These are phyloP conservation scores for Ceratobasidium sp. DNA, from an alignment of 1,284 basidiomycete species.

Conservation along the genomic window DNA sequence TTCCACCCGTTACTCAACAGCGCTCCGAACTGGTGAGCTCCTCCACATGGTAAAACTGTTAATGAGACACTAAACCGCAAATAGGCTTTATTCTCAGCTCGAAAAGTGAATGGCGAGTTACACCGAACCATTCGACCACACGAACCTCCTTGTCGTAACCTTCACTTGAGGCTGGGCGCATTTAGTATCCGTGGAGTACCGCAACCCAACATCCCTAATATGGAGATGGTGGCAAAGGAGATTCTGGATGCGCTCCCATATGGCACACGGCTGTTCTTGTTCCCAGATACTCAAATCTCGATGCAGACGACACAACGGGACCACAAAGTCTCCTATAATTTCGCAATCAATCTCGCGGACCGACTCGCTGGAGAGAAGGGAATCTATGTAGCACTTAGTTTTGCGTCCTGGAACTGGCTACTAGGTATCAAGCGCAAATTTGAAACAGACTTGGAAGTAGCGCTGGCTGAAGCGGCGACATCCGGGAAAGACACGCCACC, in stretches of 20 bases:
- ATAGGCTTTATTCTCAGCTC: constrained; percentile 20
- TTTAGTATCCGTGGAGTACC: constrained; percentile 34
- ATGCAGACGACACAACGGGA: constrained; percentile 49
- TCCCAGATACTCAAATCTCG: constrained; percentile 76
- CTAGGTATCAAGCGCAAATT: constrained; percentile 25
- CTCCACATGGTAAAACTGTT: background rate
- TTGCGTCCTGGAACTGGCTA: constrained; percentile 80
- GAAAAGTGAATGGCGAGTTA: constrained; percentile 65
- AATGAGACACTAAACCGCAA: background rate
- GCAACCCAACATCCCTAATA: constrained; percentile 12
- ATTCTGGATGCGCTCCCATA: constrained; percentile 9
- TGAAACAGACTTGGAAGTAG: constrained; percentile 27
- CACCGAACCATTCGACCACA: constrained; percentile 65
- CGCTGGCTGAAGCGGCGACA: constrained; percentile 10
- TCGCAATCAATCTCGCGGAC: constrained; percentile 67
- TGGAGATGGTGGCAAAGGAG: constrained; percentile 15
- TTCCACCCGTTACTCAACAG: constrained; percentile 75
- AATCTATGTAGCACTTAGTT: constrained; percentile 82
- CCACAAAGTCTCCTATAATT: constrained; percentile 66
- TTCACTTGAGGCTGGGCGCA: constrained; percentile 59
- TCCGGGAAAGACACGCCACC: constrained; percentile 8
- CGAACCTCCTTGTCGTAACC: constrained; percentile 63
- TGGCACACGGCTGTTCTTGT: constrained; percentile 47
- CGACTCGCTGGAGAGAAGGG: constrained; percentile 61
- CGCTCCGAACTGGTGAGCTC: constrained; percentile 32